Evolutionary conservation across 441 rosid species (phyloP).

Genomic region (Adansonia gregorii): DNA sequence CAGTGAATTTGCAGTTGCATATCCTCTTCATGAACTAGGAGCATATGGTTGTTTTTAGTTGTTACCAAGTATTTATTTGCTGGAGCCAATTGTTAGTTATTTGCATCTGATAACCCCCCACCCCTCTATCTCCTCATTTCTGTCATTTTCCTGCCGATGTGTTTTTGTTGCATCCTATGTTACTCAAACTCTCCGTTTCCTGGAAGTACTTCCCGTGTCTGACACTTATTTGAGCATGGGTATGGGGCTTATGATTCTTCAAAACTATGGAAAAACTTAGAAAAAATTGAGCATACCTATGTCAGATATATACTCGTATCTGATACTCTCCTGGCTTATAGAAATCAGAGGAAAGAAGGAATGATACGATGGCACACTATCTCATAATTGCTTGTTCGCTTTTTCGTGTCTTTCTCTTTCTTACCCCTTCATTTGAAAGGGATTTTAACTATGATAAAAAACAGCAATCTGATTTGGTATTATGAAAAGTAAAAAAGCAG

Average conservation of each 20-base stretch:
- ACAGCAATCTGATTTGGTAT: background rate
- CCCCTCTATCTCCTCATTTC: background rate
- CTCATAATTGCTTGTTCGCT: background rate
- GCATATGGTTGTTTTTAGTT: background rate
- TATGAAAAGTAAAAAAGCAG: background rate
- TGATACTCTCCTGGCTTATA: too few relatives aligned
- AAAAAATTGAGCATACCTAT: too few relatives aligned
- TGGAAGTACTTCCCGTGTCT: too few relatives aligned
- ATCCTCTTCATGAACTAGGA: background rate
- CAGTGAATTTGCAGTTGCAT: constrained; percentile 8
- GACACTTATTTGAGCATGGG: too few relatives aligned
- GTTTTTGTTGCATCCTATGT: background rate
- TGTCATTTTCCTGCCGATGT: background rate
- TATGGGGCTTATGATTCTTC: too few relatives aligned
- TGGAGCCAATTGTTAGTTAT: background rate
- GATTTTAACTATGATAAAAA: background rate
- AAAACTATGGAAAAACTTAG: too few relatives aligned
- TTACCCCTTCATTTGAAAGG: background rate
- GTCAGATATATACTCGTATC: too few relatives aligned
- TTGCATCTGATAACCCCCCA: background rate
- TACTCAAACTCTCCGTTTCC: too few relatives aligned
- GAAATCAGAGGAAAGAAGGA: background rate
- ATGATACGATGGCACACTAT: background rate
- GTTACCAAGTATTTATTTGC: background rate
- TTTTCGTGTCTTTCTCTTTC: background rate